phyloP scores from a whole-genome alignment of 345 rosid genomes.

The Populus simonii region DNA sequence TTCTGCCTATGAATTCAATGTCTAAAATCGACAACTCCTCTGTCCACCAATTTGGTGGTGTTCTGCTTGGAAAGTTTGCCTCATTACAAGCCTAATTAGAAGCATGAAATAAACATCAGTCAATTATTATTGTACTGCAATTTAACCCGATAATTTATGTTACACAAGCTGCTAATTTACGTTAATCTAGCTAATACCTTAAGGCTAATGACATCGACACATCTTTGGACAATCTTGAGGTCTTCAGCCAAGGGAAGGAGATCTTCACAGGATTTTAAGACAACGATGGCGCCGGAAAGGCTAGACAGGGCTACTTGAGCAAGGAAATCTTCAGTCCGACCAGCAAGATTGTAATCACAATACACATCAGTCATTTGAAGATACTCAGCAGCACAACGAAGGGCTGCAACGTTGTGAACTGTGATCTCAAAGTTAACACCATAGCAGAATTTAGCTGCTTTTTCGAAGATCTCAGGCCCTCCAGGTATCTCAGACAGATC shows the following conservation, averaged over 20 bases:
- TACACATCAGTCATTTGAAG: constrained; percentile 80
- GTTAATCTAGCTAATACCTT: constrained; percentile 41
- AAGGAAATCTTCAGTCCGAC: constrained; percentile 87
- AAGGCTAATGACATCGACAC: constrained; percentile 54
- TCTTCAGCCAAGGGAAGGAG: constrained; percentile 78
- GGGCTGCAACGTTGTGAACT: constrained; percentile 87
- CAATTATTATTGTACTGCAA: background rate
- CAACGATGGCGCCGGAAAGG: constrained; percentile 82
- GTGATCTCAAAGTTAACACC: constrained; percentile 94
- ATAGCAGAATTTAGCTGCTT: constrained; percentile 92
- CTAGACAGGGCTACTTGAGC: constrained; percentile 73
- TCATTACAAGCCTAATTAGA: constrained; percentile 63
- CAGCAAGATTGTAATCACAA: constrained; percentile 66
- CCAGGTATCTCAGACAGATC: constrained; percentile 75
- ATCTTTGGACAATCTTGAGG: constrained; percentile 62
- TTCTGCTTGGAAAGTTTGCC: constrained; percentile 74
- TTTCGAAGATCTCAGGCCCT: constrained; percentile 91
- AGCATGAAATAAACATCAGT: background rate
- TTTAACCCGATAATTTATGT: background rate
- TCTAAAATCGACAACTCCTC: constrained; percentile 82
- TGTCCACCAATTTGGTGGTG: constrained; percentile 96
- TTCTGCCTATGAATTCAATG: constrained; percentile 45
- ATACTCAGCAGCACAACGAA: constrained; percentile 81
- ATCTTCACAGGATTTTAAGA: constrained; percentile 75
- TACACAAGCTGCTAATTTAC: background rate